Evolutionary conservation across 2,329 filamentous ascomycete genomes (phyloP).

Genomic region (Neurospora crassa): DNA sequence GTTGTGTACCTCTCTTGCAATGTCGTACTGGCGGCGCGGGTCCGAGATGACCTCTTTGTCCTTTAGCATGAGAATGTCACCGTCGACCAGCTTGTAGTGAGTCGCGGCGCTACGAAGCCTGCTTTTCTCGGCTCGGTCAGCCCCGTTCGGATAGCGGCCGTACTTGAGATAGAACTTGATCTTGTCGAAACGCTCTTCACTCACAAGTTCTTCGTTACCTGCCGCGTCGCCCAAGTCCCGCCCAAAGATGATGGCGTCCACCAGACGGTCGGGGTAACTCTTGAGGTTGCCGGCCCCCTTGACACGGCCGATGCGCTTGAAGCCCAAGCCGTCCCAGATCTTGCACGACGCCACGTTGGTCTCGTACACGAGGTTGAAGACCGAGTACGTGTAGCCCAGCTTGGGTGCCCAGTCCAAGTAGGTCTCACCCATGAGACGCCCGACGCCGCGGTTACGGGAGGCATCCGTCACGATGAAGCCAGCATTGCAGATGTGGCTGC

Average conservation of each 20-base stretch:
- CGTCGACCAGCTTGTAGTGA: conserved; percentile 77
- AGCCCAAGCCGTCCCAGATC: conserved; percentile 86
- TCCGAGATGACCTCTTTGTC: conserved; percentile 96
- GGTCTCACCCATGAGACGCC: conserved; percentile 64
- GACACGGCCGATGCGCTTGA: conserved; percentile 83
- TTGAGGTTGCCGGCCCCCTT: conserved; percentile 61
- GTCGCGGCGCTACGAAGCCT: conserved; percentile 86
- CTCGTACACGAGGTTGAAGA: conserved; percentile 93
- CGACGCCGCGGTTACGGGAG: conserved; percentile 63
- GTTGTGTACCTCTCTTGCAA: conserved; percentile 68
- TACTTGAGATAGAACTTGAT: conserved; percentile 96
- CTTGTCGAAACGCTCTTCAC: conserved; percentile 96
- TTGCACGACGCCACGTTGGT: conserved; percentile 83
- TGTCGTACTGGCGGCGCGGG: conserved; percentile 80
- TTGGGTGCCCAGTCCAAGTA: conserved; percentile 71
- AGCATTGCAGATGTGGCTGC: conserved; percentile 84
- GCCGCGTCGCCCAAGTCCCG: conserved; percentile 42
- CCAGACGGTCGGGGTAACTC: conserved; percentile 57
- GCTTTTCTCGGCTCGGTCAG: conserved; percentile 91
- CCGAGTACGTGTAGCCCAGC: conserved; percentile 82
- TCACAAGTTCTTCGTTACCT: conserved; percentile 73
- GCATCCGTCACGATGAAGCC: conserved; percentile 68
- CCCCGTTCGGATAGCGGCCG: conserved; percentile 84
- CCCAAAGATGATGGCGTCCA: conserved; percentile 73
- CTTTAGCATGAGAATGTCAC: conserved; percentile 87